These are phyloP conservation scores for Sarocladium oryzae DNA, from an alignment of 2,329 filamentous ascomycete species.

Conservation along the genomic window DNA sequence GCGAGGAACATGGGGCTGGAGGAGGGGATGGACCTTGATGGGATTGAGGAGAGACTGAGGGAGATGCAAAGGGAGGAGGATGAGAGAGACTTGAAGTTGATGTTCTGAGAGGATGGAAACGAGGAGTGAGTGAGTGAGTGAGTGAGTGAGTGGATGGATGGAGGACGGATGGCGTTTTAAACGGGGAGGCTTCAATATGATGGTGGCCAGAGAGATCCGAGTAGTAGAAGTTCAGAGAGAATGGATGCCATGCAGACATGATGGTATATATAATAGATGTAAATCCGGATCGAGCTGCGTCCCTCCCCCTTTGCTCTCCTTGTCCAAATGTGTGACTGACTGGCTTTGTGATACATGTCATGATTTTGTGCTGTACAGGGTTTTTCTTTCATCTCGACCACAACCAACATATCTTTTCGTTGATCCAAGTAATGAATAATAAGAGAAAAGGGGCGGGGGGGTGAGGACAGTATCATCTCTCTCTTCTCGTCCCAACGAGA, in stretches of 20 bases:
- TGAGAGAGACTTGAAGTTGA: not conserved
- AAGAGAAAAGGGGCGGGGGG: not conserved
- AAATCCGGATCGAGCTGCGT: slow-evolving; percentile 3
- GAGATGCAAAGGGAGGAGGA: slow-evolving; percentile 2
- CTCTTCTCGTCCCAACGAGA: too few species aligned
- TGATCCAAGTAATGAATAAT: not conserved
- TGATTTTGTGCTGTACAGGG: slow-evolving; percentile 4
- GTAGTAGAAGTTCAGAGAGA: too few species aligned
- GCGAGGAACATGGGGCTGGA: slow-evolving; percentile 5
- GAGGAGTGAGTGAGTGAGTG: too few species aligned
- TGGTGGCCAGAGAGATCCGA: not conserved
- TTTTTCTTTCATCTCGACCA: not conserved
- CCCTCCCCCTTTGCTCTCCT: not conserved
- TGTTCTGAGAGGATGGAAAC: slow-evolving; percentile 8
- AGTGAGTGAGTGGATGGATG: too few species aligned
- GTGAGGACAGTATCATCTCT: too few species aligned
- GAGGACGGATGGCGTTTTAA: too few species aligned
- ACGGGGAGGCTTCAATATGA: not conserved
- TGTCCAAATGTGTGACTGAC: not conserved
- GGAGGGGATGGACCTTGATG: slow-evolving; percentile 1
- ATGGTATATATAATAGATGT: not conserved
- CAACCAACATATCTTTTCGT: not conserved
- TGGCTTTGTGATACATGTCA: slow-evolving; percentile 6
- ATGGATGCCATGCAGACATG: not conserved
- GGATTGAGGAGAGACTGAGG: not conserved